Evolutionary conservation across 2,329 filamentous ascomycete genomes (phyloP), one percentile per base, ranked within the genome.

Genomic region (Nectriaceae sp.): DNA sequence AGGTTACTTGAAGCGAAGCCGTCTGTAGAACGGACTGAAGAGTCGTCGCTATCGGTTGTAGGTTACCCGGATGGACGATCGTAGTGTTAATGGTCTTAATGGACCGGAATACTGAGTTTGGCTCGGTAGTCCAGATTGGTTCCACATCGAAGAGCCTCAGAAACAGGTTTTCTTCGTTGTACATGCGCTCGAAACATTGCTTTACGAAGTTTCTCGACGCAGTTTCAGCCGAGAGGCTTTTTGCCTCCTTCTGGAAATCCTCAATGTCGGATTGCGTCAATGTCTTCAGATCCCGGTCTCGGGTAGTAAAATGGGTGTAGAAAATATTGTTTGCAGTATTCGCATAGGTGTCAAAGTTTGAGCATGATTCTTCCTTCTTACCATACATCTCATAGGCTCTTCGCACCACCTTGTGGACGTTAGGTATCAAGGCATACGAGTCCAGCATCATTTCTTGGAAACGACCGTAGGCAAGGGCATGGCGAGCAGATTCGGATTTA

Each of bases 401-500:
- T 20, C 70, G 70, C 5, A 80, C 67, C 8, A 80, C 73, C 44
- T 72, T 73, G 52, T 80, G 80, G 11, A 83, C 69, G 51, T 84
- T 84, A 1, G 77, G 75, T 4, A 84, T 68, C 21, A 84, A 59
- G 3, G 76, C 74, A 60, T 80, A 81, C 3, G 79, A 79, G 22
- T 83, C 79, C 2, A 78, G 65, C 16, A 84, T 69, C 69, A 80
- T 76, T 58, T 84, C 80, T 46, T 80, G 77, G 37, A 82, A 84
- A 3, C 81, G 78, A 5, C 80, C 81, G 47, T 83, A 84, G 1
- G 79, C 78, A 21, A 85, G 70, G 6, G 82, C 81, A 58, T 83
- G 79, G 10, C 78, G 74, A 8, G 82, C 79, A 1, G 80, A 80
- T 50, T 83, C 79, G 1, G 81, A 83, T 53, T 82, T 76, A 0